Conservation (phyloP, 345 rosid genomes). For the Lagerstroemia speciosa region DNA sequence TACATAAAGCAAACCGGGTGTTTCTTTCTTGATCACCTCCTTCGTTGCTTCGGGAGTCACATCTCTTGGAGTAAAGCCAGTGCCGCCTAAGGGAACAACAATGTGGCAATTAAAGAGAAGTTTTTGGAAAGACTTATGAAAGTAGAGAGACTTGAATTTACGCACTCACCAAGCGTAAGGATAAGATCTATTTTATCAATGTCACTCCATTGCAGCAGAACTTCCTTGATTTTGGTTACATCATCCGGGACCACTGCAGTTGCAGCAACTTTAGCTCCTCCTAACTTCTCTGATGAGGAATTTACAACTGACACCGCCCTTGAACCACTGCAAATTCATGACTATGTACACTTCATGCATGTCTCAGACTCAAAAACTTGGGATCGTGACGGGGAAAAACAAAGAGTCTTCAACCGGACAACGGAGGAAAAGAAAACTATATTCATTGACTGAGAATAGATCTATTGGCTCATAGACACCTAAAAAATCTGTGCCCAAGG, state of each 20-base stretch:
- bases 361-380: not conserved
- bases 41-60: conserved; percentile 97
- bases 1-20: conserved; percentile 81
- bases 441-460: not conserved
- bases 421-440: not conserved
- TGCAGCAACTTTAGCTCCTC: conserved; percentile 70
- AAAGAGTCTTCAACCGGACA: not conserved
- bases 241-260: conserved; percentile 84
- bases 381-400: not conserved
- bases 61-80: conserved; percentile 92
- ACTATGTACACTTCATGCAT: not conserved
- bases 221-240: conserved; percentile 53
- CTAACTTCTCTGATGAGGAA: conserved; percentile 75
- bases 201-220: conserved; percentile 73
- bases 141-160: conserved; percentile 1
- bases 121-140: not conserved
- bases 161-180: conserved; percentile 64
- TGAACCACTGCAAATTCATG: conserved; percentile 60
- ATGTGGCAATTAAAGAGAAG: not conserved
- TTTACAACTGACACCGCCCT: conserved; percentile 66
- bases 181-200: conserved; percentile 67
- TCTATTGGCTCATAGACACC: not conserved
- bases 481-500: conserved; percentile 7
- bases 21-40: conserved; percentile 69
- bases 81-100: conserved; percentile 54